Evolutionary conservation across 352 stramenopile genomes (phyloP).

Genomic region (Phytophthora ramorum): DNA sequence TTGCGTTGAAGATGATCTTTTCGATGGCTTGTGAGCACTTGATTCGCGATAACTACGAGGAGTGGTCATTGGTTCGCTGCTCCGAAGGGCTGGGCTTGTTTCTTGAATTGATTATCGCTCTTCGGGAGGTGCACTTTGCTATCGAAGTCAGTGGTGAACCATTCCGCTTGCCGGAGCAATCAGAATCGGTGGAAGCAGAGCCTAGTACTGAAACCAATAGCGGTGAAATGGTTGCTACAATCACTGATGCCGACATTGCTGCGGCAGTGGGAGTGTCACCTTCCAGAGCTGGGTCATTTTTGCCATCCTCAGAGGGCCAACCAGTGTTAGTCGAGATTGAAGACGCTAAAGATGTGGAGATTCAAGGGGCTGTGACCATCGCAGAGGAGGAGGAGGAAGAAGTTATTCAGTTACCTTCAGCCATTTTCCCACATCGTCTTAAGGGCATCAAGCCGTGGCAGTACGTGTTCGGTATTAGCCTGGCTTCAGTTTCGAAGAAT

Average conservation of each 20-base stretch:
- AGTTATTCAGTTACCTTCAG: conserved; percentile 54
- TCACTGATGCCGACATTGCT: conserved; percentile 44
- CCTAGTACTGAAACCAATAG: conserved; percentile 19
- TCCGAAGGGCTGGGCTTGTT: conserved; percentile 76
- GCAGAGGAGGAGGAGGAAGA: conserved; percentile 44
- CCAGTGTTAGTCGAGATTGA: conserved; percentile 22
- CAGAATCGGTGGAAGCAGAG: conserved; percentile 21
- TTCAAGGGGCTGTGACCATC: conserved; percentile 14
- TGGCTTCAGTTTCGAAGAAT: conserved; percentile 81
- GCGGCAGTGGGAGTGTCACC: conserved; percentile 35
- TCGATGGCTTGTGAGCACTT: conserved; percentile 78
- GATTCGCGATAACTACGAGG: conserved; percentile 78
- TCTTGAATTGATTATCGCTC: conserved; percentile 77
- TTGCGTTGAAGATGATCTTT: conserved; percentile 67
- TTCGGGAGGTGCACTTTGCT: conserved; percentile 72
- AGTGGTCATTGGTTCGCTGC: conserved; percentile 83
- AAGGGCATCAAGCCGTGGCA: conserved; percentile 87
- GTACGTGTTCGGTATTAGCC: conserved; percentile 78
- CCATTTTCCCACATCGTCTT: conserved; percentile 73
- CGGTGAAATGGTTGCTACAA: conserved; percentile 37
- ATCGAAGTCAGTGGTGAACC: conserved; percentile 71
- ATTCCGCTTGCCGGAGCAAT: conserved; percentile 40
- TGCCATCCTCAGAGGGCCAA: conserved; percentile 23
- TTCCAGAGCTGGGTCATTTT: conserved; percentile 37
- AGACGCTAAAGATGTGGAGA: conserved; percentile 21